Evolutionary conservation across 306 rosid genomes (phyloP).

Genomic region (Geum urbanum): DNA sequence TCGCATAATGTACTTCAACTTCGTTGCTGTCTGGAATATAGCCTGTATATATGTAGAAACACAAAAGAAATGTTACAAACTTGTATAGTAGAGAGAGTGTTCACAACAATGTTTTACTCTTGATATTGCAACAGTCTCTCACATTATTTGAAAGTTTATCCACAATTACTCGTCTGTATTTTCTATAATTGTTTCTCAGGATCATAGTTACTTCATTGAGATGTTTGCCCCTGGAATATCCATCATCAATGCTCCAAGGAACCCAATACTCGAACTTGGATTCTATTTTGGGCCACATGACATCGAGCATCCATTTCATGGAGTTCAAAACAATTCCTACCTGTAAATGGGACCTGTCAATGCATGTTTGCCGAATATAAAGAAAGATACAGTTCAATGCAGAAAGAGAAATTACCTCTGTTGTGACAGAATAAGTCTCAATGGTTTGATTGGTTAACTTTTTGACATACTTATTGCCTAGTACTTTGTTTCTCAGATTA

Average conservation of each 20-base stretch:
- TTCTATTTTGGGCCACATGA: conserved; percentile 33
- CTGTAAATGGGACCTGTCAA: not conserved
- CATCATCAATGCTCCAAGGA: conserved; percentile 23
- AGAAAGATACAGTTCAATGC: not conserved
- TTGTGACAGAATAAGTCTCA: conserved; percentile 22
- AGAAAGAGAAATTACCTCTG: conserved; percentile 23
- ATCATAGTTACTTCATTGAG: conserved; percentile 23
- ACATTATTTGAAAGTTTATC: conserved; percentile 35
- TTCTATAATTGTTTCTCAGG: conserved; percentile 33
- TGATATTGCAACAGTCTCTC: not conserved
- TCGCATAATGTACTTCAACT: conserved; percentile 33
- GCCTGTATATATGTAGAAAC: conserved; percentile 22
- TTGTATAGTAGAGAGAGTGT: not conserved
- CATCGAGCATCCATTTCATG: conserved; percentile 31
- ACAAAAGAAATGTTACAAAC: not conserved
- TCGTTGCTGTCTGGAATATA: conserved; percentile 27
- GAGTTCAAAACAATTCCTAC: conserved; percentile 32
- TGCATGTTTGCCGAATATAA: not conserved
- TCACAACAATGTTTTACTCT: not conserved
- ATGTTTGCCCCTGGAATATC: conserved; percentile 21
- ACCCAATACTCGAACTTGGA: conserved; percentile 24
- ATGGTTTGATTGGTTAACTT: conserved; percentile 27
- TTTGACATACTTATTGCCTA: conserved; percentile 36
- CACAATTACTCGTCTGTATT: conserved; percentile 27
- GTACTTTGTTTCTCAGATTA: conserved; percentile 26